Conservation (phyloP, 2,329 filamentous ascomycete species). For the Xylariaceae sp. region DNA sequence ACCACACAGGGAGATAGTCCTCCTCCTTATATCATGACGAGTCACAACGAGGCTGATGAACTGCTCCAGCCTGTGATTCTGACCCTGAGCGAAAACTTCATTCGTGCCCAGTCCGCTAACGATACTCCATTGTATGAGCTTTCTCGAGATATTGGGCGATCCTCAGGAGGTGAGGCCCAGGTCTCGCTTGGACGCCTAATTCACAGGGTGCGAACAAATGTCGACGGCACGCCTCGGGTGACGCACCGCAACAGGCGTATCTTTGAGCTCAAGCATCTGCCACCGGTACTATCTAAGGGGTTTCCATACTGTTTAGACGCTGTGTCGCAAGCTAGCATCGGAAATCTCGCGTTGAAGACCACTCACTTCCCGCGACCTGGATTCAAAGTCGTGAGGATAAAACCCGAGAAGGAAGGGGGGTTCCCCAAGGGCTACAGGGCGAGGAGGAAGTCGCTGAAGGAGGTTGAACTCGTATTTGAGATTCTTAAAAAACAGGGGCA, state of each 20-base stretch:
- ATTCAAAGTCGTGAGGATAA: slow-evolving; percentile 22
- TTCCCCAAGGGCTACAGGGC: slow-evolving; percentile 30
- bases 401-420: slow-evolving; percentile 14
- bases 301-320: slow-evolving; percentile 28
- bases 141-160: slow-evolving; percentile 26
- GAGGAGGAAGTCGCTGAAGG: slow-evolving; percentile 17
- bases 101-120: slow-evolving; percentile 28
- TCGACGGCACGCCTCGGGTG: slow-evolving; percentile 18
- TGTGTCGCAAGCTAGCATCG: slow-evolving; percentile 15
- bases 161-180: slow-evolving; percentile 21
- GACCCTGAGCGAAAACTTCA: slow-evolving; percentile 28
- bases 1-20: neutral
- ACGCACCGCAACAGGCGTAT: slow-evolving; percentile 22
- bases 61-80: slow-evolving; percentile 30
- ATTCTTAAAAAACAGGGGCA: slow-evolving; percentile 16
- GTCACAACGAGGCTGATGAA: slow-evolving; percentile 19
- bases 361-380: slow-evolving; percentile 19
- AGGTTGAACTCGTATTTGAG: slow-evolving; percentile 27
- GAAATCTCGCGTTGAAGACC: slow-evolving; percentile 23
- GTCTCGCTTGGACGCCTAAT: slow-evolving; percentile 29
- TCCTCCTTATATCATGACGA: slow-evolving; percentile 17
- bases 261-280: slow-evolving; percentile 31
- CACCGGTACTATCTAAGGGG: slow-evolving; percentile 23
- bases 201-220: slow-evolving; percentile 17
- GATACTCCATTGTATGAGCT: slow-evolving; percentile 30